Conservation (phyloP, 2,329 filamentous ascomycete species). For the Cyphellophora europaea region DNA sequence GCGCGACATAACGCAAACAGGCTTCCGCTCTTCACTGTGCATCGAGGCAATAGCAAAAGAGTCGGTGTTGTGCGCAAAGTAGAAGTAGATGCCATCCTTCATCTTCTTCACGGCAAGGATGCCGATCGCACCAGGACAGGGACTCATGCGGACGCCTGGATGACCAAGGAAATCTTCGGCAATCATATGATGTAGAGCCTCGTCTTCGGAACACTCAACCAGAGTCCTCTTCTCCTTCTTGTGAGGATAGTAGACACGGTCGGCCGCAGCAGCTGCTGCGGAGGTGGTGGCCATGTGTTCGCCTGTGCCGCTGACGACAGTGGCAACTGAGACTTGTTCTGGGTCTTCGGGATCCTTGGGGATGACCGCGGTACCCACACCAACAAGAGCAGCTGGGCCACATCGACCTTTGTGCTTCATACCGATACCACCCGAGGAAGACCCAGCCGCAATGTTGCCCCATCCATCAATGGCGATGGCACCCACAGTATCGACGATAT, state of each 20-base stretch:
- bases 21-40: constrained; percentile 65
- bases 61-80: constrained; percentile 96
- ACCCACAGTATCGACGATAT: constrained; percentile 88
- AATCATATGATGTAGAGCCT: constrained; percentile 68
- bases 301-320: constrained; percentile 87
- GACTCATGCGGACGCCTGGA: constrained; percentile 70
- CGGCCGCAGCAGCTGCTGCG: constrained; percentile 78
- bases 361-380: constrained; percentile 83
- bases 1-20: constrained; percentile 82
- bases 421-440: constrained; percentile 93
- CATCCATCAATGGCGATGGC: constrained; percentile 83
- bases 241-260: constrained; percentile 67
- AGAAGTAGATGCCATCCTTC: constrained; percentile 65
- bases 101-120: constrained; percentile 85
- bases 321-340: constrained; percentile 62
- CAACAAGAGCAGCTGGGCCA: constrained; percentile 85
- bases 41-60: constrained; percentile 77
- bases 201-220: constrained; percentile 64
- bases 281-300: constrained; percentile 97
- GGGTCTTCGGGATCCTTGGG: constrained; percentile 63
- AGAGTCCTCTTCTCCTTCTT: constrained; percentile 55
- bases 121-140: constrained; percentile 80
- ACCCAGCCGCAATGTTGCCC: constrained; percentile 85
- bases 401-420: constrained; percentile 94
- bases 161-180: constrained; percentile 85